Evolutionary conservation across 2,329 filamentous ascomycete species (phyloP).

Genomic region (Coniella vitis): DNA sequence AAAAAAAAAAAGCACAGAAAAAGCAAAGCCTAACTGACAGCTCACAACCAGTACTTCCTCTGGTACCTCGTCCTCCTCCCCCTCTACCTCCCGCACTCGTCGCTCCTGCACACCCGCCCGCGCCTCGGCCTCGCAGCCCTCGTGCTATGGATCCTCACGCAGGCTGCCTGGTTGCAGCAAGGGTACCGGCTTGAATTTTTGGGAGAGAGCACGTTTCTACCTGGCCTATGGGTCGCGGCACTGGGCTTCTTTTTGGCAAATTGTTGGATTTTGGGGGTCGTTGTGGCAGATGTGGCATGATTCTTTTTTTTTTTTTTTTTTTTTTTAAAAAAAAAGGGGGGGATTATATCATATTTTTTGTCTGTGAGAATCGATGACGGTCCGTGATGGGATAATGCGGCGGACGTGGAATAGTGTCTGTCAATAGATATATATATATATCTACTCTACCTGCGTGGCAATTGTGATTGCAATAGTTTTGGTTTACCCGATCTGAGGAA

Average conservation of each 20-base stretch:
- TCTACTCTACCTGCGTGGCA: too few relatives aligned
- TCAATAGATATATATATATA: too few relatives aligned
- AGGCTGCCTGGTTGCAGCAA: conserved; percentile 70
- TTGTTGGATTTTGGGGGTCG: conserved; percentile 76
- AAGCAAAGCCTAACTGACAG: not conserved
- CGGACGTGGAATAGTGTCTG: too few relatives aligned
- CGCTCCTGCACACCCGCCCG: conserved; percentile 52
- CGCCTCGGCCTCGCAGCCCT: conserved; percentile 58
- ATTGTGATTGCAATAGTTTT: too few relatives aligned
- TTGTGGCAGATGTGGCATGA: conserved; percentile 57
- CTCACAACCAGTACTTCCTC: conserved; percentile 71
- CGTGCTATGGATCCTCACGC: conserved; percentile 66
- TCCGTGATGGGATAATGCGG: too few relatives aligned
- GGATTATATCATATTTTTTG: not conserved
- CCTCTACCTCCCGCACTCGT: conserved; percentile 78
- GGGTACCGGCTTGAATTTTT: conserved; percentile 73
- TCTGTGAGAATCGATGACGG: too few relatives aligned
- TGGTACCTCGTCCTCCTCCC: conserved; percentile 96
- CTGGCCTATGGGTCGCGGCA: conserved; percentile 71
- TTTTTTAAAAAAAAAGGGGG: not conserved
- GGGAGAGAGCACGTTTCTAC: conserved; percentile 75
- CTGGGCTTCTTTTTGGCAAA: conserved; percentile 80
- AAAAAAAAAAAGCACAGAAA: too few relatives aligned
- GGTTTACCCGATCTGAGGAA: too few relatives aligned
- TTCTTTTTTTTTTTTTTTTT: not conserved